Evolutionary conservation across 345 rosid species (phyloP).

Genomic region (Eucalyptus caleyi): DNA sequence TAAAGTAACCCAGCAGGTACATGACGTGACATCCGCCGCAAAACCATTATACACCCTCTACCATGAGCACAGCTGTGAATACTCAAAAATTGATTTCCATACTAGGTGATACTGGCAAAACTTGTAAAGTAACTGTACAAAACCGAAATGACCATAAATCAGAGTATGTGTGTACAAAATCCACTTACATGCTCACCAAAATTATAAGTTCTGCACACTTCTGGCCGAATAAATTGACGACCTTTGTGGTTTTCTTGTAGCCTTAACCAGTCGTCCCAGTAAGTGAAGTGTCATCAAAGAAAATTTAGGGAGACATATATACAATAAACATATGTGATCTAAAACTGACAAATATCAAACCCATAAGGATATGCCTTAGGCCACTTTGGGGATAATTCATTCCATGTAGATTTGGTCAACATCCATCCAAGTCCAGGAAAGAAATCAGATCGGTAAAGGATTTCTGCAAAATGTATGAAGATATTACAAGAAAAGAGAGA

Average conservation of each 20-base stretch:
- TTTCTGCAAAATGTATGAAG: slow-evolving; percentile 35
- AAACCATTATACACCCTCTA: background rate
- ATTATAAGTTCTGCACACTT: slow-evolving; percentile 97
- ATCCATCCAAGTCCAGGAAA: slow-evolving; percentile 99
- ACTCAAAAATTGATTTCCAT: background rate
- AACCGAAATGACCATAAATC: background rate
- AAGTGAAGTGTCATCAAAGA: slow-evolving; percentile 70
- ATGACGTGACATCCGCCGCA: background rate
- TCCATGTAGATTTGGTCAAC: slow-evolving; percentile 79
- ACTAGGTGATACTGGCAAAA: background rate
- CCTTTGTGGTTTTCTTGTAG: slow-evolving; percentile 85
- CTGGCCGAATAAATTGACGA: slow-evolving; percentile 88
- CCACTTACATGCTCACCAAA: slow-evolving; percentile 93
- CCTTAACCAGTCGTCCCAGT: slow-evolving; percentile 99
- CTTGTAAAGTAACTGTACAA: background rate
- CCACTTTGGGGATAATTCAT: slow-evolving; percentile 99
- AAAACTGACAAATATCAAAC: background rate
- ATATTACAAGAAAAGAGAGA: background rate
- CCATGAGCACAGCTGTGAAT: background rate
- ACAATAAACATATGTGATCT: background rate
- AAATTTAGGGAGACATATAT: background rate
- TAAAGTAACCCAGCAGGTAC: background rate
- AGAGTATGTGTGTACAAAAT: background rate
- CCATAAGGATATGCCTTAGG: slow-evolving; percentile 94
- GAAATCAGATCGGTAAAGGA: slow-evolving; percentile 91